Base-by-base conservation (phyloP, 495 filamentous ascomycete genomes). In the Neurospora sp. region DNA sequence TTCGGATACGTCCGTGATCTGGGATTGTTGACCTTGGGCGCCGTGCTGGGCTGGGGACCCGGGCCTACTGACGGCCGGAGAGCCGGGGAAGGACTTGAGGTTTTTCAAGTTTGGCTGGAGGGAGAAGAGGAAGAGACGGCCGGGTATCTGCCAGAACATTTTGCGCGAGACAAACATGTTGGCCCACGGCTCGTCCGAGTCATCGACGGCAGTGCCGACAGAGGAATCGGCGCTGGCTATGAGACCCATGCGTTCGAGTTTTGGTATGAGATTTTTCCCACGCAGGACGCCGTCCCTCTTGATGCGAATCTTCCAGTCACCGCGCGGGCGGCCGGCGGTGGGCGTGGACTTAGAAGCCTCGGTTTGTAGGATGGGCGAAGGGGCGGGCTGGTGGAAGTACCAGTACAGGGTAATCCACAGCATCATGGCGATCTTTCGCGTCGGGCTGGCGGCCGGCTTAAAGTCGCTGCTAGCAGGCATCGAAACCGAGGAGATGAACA, bases 391-490 rank as follows among this genome's bases (percentile, higher is more conserved):
- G 78, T 98, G 94, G 79, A 98, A 99, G 82, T 98, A 99, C 96
- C 96, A 98, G 81, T 91, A 96, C 40, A 98, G 82, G 1, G 93
- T 94, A 38, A 93, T 89, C 94, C 95, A 99, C 8, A 98, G 88
- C 93, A 97, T 95, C 92, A 97, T 92, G 72, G 94, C 94, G 72
- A 97, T 91, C 81, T 94, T 92, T 40, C 94, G 85, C 0, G 93
- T 94, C 1, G 92, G 93, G 68, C 93, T 96, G 37, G 81, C 88
- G 12, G 89, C 86, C 1, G 93, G 89, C 75, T 92, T 93, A 85
- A 91, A 96, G 68, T 97, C 93, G 76, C 79, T 88, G 76, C 84
- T 91, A 68, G 91, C 91, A 0, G 94, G 93, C 74, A 89, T 94
- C 68, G 93, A 94, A 75, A 97, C 95, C 72, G 92, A 94, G 20